These are phyloP conservation scores for Ceratobasidium sp. DNA, from an alignment of 1,284 basidiomycete species.

Conservation along the genomic window DNA sequence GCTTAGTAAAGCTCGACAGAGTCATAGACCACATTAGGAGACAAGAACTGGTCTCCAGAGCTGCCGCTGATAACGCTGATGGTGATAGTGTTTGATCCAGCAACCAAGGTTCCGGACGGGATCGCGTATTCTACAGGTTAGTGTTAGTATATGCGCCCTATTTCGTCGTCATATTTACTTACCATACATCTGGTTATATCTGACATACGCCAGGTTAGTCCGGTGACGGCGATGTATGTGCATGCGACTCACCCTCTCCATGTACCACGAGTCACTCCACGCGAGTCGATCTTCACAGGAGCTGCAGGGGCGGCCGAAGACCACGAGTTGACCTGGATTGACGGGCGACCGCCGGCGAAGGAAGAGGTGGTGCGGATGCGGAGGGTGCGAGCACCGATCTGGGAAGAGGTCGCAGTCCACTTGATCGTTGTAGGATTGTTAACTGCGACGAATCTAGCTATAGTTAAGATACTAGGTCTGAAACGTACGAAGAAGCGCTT, in stretches of 20 bases:
- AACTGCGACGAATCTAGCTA: slow-evolving; percentile 56
- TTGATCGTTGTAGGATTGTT: slow-evolving; percentile 48
- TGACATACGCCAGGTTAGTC: background rate
- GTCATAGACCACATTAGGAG: slow-evolving; percentile 42
- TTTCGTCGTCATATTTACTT: background rate
- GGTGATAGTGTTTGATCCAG: slow-evolving; percentile 43
- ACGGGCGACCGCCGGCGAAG: slow-evolving; percentile 46
- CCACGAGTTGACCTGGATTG: slow-evolving; percentile 46
- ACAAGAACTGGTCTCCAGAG: slow-evolving; percentile 43
- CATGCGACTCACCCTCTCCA: slow-evolving; percentile 22
- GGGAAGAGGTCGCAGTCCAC: slow-evolving; percentile 45
- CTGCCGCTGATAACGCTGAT: slow-evolving; percentile 44
- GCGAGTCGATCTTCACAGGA: slow-evolving; percentile 45
- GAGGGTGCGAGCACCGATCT: slow-evolving; percentile 39
- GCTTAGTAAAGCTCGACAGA: slow-evolving; percentile 40
- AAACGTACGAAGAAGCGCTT: background rate
- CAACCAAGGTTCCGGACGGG: slow-evolving; percentile 42
- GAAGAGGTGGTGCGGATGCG: slow-evolving; percentile 45
- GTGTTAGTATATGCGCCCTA: background rate
- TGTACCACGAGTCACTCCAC: slow-evolving; percentile 40
- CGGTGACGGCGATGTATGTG: too few relatives aligned
- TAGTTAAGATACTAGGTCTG: background rate
- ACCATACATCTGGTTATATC: slow-evolving; percentile 35
- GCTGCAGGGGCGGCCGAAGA: slow-evolving; percentile 43
- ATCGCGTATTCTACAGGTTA: slow-evolving; percentile 33